phyloP scores from a whole-genome alignment of 208 protist species.

The Leishmania martiniquensis region DNA sequence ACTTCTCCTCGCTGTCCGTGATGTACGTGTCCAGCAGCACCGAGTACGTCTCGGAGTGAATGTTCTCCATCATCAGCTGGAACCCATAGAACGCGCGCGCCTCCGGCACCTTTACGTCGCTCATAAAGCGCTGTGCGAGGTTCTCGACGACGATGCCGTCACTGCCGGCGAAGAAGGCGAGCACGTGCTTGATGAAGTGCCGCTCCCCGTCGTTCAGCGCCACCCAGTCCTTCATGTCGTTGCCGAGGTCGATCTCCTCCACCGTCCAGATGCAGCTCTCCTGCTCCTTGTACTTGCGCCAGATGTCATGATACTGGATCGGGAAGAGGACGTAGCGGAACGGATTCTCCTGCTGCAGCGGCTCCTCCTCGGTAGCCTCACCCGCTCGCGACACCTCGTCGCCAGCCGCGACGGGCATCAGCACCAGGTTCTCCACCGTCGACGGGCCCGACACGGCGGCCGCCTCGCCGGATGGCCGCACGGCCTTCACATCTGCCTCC shows the following conservation, averaged over 20 bases:
- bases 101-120: constrained; percentile 98
- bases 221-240: constrained; percentile 96
- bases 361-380: constrained; percentile 62
- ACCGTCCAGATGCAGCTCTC: constrained; percentile 98
- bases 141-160: constrained; percentile 99
- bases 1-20: constrained; percentile 92
- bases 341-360: constrained; percentile 96
- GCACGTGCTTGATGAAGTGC: constrained; percentile 99
- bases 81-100: constrained; percentile 99
- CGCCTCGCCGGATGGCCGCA: not conserved
- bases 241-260: constrained; percentile 98
- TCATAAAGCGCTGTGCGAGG: constrained; percentile 96
- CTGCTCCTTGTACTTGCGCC: constrained; percentile 99
- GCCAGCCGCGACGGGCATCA: constrained; percentile 9
- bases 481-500: not conserved
- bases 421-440: not conserved
- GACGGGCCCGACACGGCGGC: not conserved
- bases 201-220: constrained; percentile 95
- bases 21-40: constrained; percentile 98
- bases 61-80: constrained; percentile 99
- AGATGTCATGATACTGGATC: constrained; percentile 97
- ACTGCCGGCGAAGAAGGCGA: constrained; percentile 99
- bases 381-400: constrained; percentile 16
- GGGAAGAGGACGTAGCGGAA: constrained; percentile 99
- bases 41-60: constrained; percentile 97